phyloP scores from a whole-genome alignment of 495 filamentous ascomycete species.

The Aspergillus leporis region DNA sequence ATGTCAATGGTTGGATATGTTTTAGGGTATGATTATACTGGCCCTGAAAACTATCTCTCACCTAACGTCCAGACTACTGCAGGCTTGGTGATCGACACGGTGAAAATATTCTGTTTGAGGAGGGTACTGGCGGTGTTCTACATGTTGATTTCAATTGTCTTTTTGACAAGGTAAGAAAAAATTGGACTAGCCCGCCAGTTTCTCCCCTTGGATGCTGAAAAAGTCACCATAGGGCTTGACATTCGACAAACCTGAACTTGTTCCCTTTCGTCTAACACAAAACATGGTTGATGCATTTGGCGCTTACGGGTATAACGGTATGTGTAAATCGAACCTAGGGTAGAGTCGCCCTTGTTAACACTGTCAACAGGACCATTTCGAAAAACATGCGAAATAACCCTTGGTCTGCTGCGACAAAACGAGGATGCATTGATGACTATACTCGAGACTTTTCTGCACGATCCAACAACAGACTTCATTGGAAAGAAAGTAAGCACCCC shows the following conservation, averaged over 20 bases:
- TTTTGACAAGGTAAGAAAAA: slow-evolving; percentile 74
- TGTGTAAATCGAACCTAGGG: not conserved
- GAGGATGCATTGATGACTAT: slow-evolving; percentile 97
- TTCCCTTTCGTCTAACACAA: slow-evolving; percentile 97
- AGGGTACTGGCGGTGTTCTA: slow-evolving; percentile 89
- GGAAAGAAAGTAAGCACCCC: slow-evolving; percentile 58
- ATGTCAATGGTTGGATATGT: slow-evolving; percentile 98
- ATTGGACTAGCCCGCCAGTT: not conserved
- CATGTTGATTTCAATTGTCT: slow-evolving; percentile 99
- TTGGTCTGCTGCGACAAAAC: slow-evolving; percentile 81
- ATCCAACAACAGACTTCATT: slow-evolving; percentile 93
- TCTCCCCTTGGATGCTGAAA: not conserved
- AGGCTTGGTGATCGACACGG: slow-evolving; percentile 94
- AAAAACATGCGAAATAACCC: slow-evolving; percentile 82
- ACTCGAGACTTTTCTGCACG: slow-evolving; percentile 92
- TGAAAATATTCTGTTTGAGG: slow-evolving; percentile 95
- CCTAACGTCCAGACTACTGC: slow-evolving; percentile 1
- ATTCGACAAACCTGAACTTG: slow-evolving; percentile 90
- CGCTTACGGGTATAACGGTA: slow-evolving; percentile 80
- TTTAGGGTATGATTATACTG: slow-evolving; percentile 56
- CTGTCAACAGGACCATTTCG: slow-evolving; percentile 71
- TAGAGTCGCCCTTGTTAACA: not conserved
- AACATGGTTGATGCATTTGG: slow-evolving; percentile 99
- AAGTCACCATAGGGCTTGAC: slow-evolving; percentile 65
- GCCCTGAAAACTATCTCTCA: slow-evolving; percentile 2